Base-by-base conservation (phyloP, 1,139 yeast species). In the Scheffersomyces cryptocercus region DNA sequence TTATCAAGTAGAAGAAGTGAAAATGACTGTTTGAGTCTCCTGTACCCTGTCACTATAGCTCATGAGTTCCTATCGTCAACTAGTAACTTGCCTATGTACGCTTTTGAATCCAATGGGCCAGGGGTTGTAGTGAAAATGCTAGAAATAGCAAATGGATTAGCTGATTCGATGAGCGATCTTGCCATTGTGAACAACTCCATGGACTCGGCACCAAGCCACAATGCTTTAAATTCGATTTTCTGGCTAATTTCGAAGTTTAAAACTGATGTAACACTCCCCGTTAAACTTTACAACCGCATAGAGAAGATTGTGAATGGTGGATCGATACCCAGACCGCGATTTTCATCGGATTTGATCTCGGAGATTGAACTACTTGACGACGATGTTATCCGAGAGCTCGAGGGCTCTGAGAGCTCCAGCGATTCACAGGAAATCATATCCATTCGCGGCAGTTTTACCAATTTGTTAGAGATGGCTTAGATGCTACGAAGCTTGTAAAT, bases 51-150 rank as follows among this genome's bases (percentile, higher is more conserved):
- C 10, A 35, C 36, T 9, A 52, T 50, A 7, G 56, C 55, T 10
- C 40, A 45, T 33, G 53, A 50, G 33, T 52, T 54, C 37, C 38
- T 54, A 29, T 31, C 41, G 7, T 48, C 44, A 16, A 40, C 54
- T 4, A 36, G 38, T 2, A 41, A 42, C 32, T 40, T 56, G 24
- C 61, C 59, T 8, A 41, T 48, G 29, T 51, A 52, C 38, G 59
- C 61, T 3, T 56, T 52, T 38, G 53, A 49, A 36, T 48, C 53
- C 6, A 48, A 48, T 40, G 52, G 53, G 3, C 51, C 51, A 10
- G 51, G 51, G 2, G 50, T 47, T 2, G 39, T 38, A 10, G 42
- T 48, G 7, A 48, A 48, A 32, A 28, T 48, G 28, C 37, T 47
- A n/a, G 50, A 47, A 28, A 47, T 48, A 30, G 49, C 49, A 11